Base-by-base conservation (phyloP, 2,329 filamentous ascomycete species). In the Huntiella decipiens region DNA sequence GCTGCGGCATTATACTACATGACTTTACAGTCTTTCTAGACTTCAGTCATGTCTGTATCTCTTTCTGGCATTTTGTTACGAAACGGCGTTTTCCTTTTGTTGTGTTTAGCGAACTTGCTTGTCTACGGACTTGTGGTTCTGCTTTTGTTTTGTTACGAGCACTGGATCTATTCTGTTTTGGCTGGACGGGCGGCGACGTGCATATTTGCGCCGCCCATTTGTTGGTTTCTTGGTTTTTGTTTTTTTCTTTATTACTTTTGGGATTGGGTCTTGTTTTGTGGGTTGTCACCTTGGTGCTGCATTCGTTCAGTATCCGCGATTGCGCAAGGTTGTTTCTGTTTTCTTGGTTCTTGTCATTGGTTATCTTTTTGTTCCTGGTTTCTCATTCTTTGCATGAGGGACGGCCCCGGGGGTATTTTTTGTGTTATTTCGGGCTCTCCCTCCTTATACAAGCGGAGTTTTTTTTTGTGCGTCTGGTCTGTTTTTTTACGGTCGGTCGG, bases 391-490 rank as follows among this genome's bases (percentile, higher is more conserved):
- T 39, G 13, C 38, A 10, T 46, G 44, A 41, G 44, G 44, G 44
- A 46, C 44, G 40, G 22, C 22, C 22, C 22, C 22, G 22, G 22
- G 22, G 22, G 22, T 28, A 28, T 28, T 28, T 28, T 28, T 33
- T 36, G 35, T 47, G 10, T 44, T 31, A 36, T 47, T 44, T 28
- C 35, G 38, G 46, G 41, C 34, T 32, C 37, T 40, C 39, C 46
- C 46, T 41, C 39, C 46, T 41, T 47, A 43, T 47, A 43, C 41
- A 43, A 41, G 34, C 34, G 41, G 44, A 36, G 43, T 47, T 47
- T 40, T 17, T 17, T 12, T 47, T 16, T 22, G 8, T 43, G 43
- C 35, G 28, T 38, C 17, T 34, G 37, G 37, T 38, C 37, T 28
- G 22, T 28, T 28, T 28, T 28, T 28, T 28, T 28, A 28, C 22